phyloP scores from a whole-genome alignment of 1,139 yeast genomes.

The Nakaseomyces nivariensis region DNA sequence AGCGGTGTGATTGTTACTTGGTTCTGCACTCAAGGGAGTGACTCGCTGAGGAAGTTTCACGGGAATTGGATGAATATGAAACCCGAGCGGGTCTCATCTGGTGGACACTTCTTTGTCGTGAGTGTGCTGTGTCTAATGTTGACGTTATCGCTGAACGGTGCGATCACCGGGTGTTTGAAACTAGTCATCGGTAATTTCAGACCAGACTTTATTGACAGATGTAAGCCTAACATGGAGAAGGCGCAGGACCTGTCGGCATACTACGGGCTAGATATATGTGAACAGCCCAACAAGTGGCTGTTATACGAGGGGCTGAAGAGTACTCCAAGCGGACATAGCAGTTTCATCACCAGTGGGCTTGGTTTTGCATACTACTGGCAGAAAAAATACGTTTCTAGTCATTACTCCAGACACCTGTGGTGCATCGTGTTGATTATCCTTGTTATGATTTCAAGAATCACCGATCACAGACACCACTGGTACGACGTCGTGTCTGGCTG shows the following conservation, averaged over 20 bases:
- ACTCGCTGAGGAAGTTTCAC: conserved; percentile 9
- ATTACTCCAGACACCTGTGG: conserved; percentile 17
- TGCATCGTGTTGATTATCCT: conserved; percentile 17
- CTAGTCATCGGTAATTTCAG: conserved; percentile 20
- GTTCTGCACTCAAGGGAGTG: conserved; percentile 15
- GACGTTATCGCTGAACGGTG: conserved; percentile 17
- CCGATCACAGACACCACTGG: conserved; percentile 28
- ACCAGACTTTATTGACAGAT: conserved; percentile 25
- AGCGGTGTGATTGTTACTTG: conserved; percentile 13
- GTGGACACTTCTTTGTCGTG: conserved; percentile 17
- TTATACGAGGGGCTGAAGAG: conserved; percentile 25
- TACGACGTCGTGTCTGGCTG: conserved; percentile 24
- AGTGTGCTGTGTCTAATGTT: conserved; percentile 17
- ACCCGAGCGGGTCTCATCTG: conserved; percentile 11
- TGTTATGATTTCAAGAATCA: conserved; percentile 24
- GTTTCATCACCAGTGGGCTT: conserved; percentile 21
- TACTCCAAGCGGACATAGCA: conserved; percentile 28
- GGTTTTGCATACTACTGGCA: conserved; percentile 23
- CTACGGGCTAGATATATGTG: conserved; percentile 14
- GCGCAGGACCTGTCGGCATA: conserved; percentile 3
- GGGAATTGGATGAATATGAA: conserved; percentile 9
- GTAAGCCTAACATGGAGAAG: conserved; percentile 11
- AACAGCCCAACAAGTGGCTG: conserved; percentile 13
- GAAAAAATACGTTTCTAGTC: conserved; percentile 11
- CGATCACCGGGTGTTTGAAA: conserved; percentile 21